Evolutionary conservation across 148 eudicot genomes (phyloP).

Genomic region (Pouteria glomerata): DNA sequence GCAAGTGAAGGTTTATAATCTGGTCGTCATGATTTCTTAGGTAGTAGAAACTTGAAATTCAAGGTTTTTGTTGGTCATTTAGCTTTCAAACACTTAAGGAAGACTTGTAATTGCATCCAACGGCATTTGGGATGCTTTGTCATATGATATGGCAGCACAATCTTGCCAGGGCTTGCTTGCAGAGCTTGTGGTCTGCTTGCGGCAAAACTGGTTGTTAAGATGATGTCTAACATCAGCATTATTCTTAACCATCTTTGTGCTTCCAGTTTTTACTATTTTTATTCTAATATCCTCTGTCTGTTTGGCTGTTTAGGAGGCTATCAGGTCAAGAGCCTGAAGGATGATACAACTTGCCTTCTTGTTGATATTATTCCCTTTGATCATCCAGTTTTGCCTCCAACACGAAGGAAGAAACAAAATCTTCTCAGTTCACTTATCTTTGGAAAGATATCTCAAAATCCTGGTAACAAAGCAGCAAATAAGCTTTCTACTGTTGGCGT

Average conservation of each 20-base stretch:
- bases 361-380: constrained; percentile 93
- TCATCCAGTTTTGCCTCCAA: no score
- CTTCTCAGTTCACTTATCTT: constrained; percentile 46
- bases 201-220: constrained; percentile 97
- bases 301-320: constrained; percentile 96
- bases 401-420: constrained; percentile 55
- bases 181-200: no score
- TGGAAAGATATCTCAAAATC: no score
- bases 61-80: constrained; percentile 15
- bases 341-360: constrained; percentile 94
- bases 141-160: constrained; percentile 82
- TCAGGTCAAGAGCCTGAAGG: constrained; percentile 89
- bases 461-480: constrained; percentile 42
- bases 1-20: constrained; percentile 81
- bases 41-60: neutral
- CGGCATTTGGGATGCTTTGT: constrained; percentile 95
- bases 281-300: constrained; percentile 6
- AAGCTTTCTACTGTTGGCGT: constrained; percentile 87
- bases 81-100: constrained; percentile 92
- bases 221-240: constrained; percentile 11
- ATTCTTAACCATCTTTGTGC: neutral
- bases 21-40: neutral
- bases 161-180: constrained; percentile 92
- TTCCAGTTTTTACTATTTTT: neutral
- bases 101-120: constrained; percentile 98